Base-by-base conservation (phyloP, 768 basidiomycete genomes). In the Xerocomellus amylosporus region DNA sequence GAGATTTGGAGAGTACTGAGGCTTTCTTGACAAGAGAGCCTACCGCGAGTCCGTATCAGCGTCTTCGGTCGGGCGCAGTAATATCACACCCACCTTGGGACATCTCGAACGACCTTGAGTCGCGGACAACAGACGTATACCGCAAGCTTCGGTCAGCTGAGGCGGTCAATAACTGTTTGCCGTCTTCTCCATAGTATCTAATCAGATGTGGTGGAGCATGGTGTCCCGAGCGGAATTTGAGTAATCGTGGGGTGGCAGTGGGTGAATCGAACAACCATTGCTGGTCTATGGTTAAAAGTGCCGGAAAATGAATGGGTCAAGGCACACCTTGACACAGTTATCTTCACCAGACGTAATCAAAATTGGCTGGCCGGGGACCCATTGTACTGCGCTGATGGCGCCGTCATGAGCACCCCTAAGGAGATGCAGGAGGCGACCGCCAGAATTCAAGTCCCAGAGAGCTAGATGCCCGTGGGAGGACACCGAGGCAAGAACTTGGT, bases 201-300 rank as follows among this genome's bases (percentile, higher is more conserved):
- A 99, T 92, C 19, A 94, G 77, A 66, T 94, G 88, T 0, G 94
- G 94, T 17, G 97, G 93, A 1, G 85, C 79, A 59, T 89, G 89
- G 64, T 99, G 97, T 34, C 97, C 97, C 0, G 92, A 88, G 43
- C 97, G 84, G 69, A 83, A 92, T 75, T 98, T 98, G 24, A 98
- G 80, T 12, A 98, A 75, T 51, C 92, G 82, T 1, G 97, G 96
- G 22, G 90, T 76, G 1, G 88, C 77, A 0, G 90, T 88, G 0
- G 93, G 92, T 0, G 94, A 90, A 64, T 98, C 97, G 63, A 96
- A 95, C 20, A 96, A 68, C 95, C 96, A 98, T 94, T 99, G 95
- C 95, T 98, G 64, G 38, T 51, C 17, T 50, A 38, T 15, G 26
- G 46, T 66, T 46, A 54, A 24, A 55, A 49, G 28, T 39, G 41